These are phyloP conservation scores for Rubia yunnanensis DNA, from an alignment of 257 asterid species.

Conservation along the genomic window DNA sequence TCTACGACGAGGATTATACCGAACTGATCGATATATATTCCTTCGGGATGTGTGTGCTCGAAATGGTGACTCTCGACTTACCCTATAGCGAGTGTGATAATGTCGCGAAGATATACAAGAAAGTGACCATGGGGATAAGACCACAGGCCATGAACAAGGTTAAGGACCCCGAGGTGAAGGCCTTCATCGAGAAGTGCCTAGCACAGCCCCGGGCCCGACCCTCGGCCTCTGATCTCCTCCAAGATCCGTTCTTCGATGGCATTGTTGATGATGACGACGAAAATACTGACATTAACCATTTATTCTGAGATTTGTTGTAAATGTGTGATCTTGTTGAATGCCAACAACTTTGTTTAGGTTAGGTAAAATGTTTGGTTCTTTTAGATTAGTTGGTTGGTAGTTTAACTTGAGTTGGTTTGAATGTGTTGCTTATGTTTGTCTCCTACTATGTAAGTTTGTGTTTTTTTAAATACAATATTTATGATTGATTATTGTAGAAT, in stretches of 20 bases:
- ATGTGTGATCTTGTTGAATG: not conserved
- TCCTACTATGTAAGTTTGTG: not conserved
- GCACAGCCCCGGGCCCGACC: constrained; percentile 62
- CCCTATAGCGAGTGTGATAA: constrained; percentile 66
- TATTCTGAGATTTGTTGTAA: not conserved
- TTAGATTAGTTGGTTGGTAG: not conserved
- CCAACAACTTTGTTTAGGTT: not conserved
- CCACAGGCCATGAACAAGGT: constrained; percentile 69
- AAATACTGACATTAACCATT: constrained; percentile 15
- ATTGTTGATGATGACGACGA: constrained; percentile 51
- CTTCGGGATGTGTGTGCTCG: constrained; percentile 81
- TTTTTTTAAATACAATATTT: not conserved
- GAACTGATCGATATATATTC: constrained; percentile 64
- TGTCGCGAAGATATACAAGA: constrained; percentile 62
- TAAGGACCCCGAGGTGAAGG: constrained; percentile 47
- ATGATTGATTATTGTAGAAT: not conserved
- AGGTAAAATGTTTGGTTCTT: not conserved
- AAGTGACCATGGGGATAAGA: constrained; percentile 57
- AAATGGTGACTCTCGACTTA: constrained; percentile 62
- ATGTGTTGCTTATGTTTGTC: no score
- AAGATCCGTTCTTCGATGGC: constrained; percentile 55
- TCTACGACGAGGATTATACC: constrained; percentile 61
- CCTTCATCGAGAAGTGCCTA: constrained; percentile 67
- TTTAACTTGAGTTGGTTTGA: no score
- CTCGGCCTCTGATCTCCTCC: constrained; percentile 59